These are phyloP conservation scores for Vigna unguiculata DNA, from an alignment of 306 rosid species.

Conservation along the genomic window DNA sequence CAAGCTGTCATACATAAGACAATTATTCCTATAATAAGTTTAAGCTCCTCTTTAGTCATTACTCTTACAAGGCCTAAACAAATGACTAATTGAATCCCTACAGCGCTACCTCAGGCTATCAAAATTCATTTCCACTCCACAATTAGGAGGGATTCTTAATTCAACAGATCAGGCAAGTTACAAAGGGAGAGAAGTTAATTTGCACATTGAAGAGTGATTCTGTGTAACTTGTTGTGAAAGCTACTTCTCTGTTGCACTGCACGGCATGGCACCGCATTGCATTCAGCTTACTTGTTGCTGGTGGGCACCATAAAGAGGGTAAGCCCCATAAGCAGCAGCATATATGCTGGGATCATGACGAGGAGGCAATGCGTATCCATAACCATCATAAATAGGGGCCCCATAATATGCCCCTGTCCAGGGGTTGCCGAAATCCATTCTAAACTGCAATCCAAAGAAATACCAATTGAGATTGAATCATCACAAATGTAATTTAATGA, in stretches of 20 bases:
- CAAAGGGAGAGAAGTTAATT: constrained; percentile 47
- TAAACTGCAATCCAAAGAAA: constrained; percentile 59
- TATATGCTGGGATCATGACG: constrained; percentile 88
- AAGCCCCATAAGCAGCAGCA: constrained; percentile 84
- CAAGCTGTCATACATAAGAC: constrained; percentile 30
- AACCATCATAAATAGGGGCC: constrained; percentile 82
- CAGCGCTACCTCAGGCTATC: constrained; percentile 62
- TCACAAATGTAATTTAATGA: constrained; percentile 30
- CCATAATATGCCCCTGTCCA: constrained; percentile 87
- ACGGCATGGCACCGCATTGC: constrained; percentile 28
- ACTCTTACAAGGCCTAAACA: constrained; percentile 54
- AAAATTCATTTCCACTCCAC: constrained; percentile 91
- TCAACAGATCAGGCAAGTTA: constrained; percentile 64
- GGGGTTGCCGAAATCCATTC: constrained; percentile 73
- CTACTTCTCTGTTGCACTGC: constrained; percentile 45
- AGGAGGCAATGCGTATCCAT: constrained; percentile 79
- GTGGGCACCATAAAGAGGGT: constrained; percentile 85
- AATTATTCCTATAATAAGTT: constrained; percentile 53
- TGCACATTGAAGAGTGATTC: constrained; percentile 40
- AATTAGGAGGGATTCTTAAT: constrained; percentile 73
- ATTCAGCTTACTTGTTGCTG: constrained; percentile 95
- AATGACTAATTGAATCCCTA: constrained; percentile 71
- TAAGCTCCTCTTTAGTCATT: constrained; percentile 53
- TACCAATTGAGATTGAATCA: constrained; percentile 35
- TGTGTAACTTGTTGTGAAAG: constrained; percentile 46